Conservation (phyloP, 495 filamentous ascomycete genomes). For the Tuber borchii region DNA sequence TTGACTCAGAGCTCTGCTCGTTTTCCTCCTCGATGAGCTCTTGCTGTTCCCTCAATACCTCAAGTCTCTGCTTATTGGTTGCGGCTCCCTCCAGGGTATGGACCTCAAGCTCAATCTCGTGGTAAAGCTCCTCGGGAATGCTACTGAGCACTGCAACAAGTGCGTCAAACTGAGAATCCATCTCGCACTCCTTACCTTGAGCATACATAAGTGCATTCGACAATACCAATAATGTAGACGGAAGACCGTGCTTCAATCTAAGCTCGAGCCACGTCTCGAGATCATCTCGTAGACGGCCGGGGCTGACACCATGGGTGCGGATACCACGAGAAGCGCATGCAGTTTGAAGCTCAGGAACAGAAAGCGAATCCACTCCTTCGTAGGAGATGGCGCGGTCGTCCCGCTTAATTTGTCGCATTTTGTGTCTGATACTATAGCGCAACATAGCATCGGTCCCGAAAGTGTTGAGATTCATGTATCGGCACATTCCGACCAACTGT, state of each 20-base stretch:
- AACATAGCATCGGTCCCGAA: constrained; percentile 96
- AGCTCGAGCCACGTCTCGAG: constrained; percentile 92
- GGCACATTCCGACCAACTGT: constrained; percentile 94
- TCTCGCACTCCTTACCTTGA: constrained; percentile 74
- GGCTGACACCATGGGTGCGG: constrained; percentile 82
- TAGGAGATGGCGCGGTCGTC: constrained; percentile 92
- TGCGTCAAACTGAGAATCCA: constrained; percentile 86
- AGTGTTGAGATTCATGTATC: constrained; percentile 95
- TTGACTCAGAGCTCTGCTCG: constrained; percentile 65
- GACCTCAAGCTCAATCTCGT: constrained; percentile 98
- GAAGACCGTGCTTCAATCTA: constrained; percentile 83
- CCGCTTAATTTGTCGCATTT: constrained; percentile 98
- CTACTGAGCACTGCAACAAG: constrained; percentile 84
- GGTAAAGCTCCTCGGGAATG: constrained; percentile 97
- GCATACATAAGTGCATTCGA: constrained; percentile 97
- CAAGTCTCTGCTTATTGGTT: constrained; percentile 98
- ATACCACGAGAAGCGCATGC: constrained; percentile 86
- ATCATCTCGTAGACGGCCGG: constrained; percentile 80
- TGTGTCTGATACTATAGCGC: constrained; percentile 93
- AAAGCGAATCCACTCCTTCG: constrained; percentile 88
- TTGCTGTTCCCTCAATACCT: constrained; percentile 97
- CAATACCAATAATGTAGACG: constrained; percentile 87
- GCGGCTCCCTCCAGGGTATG: constrained; percentile 94
- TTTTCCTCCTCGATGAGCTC: constrained; percentile 97
- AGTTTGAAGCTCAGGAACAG: constrained; percentile 86